A percentile compares a stretch with the other conserved stretches of the same genome.
These are phyloP conservation scores for Penicillium malachiteum DNA, from an alignment of 495 filamentous ascomycete species.

Conservation along the genomic window DNA sequence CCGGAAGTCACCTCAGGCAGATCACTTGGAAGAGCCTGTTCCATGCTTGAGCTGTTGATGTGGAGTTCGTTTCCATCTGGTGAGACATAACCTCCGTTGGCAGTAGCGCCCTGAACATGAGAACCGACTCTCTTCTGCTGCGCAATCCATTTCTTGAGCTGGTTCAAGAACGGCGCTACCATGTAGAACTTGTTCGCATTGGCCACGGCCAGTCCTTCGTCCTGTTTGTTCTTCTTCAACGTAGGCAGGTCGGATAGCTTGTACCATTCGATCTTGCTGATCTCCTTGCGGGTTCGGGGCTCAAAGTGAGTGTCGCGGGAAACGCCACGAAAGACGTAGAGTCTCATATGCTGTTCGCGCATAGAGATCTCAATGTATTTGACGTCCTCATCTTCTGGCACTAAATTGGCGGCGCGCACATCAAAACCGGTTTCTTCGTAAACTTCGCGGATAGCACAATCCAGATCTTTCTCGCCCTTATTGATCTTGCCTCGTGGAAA, in stretches of 20 bases:
- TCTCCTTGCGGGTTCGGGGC: constrained; percentile 91
- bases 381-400: constrained; percentile 62
- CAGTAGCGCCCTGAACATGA: constrained; percentile 27
- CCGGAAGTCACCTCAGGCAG: constrained; percentile 38
- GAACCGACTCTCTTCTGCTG: constrained; percentile 71
- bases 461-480: constrained; percentile 87
- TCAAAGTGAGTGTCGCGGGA: constrained; percentile 83
- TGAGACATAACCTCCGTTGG: constrained; percentile 35
- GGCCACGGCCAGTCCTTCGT: constrained; percentile 51
- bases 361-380: constrained; percentile 85
- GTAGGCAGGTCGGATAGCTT: constrained; percentile 83
- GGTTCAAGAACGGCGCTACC: constrained; percentile 89
- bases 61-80: constrained; percentile 34
- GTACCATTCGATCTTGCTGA: constrained; percentile 94
- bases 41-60: constrained; percentile 12
- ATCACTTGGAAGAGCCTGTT: constrained; percentile 36
- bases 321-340: constrained; percentile 87
- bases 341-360: constrained; percentile 85
- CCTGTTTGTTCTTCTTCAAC: constrained; percentile 63
- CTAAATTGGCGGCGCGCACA: constrained; percentile 66
- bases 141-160: constrained; percentile 85
- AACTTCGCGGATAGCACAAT: constrained; percentile 89
- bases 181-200: constrained; percentile 93
- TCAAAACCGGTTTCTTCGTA: constrained; percentile 96
- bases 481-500: constrained; percentile 97